Conservation (phyloP, 2,329 filamentous ascomycete species). For the Ascocoryne sarcoides region DNA sequence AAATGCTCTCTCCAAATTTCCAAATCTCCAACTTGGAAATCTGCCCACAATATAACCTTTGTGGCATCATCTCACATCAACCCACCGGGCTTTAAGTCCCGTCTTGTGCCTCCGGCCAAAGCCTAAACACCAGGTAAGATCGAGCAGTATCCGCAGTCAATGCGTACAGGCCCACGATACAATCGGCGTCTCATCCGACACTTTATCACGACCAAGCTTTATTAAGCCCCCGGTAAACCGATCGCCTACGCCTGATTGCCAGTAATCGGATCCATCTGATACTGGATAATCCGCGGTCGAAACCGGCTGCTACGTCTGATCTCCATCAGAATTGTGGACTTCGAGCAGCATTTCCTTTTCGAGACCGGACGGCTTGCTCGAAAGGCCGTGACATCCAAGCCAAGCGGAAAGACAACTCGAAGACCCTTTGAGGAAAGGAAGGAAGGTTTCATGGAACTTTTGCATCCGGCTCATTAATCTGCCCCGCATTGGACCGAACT, state of each 20-base stretch:
- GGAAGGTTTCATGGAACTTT: slow-evolving; percentile 22
- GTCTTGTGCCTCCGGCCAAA: slow-evolving; percentile 2
- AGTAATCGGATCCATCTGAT: slow-evolving; percentile 19
- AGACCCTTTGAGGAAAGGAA: slow-evolving; percentile 7
- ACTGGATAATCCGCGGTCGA: slow-evolving; percentile 27
- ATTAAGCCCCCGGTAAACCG: slow-evolving; percentile 17
- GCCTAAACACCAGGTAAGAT: slow-evolving; percentile 14
- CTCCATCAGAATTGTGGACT: slow-evolving; percentile 23
- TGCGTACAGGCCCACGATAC: slow-evolving; percentile 16
- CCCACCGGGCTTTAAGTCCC: no score
- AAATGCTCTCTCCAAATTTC: no score
- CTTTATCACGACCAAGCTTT: slow-evolving; percentile 14
- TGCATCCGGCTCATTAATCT: slow-evolving; percentile 16
- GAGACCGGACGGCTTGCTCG: slow-evolving; percentile 29
- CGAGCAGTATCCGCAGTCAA: slow-evolving; percentile 9
- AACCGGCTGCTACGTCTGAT: slow-evolving; percentile 41
- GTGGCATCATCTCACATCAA: no score
- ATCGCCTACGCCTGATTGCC: slow-evolving; percentile 12
- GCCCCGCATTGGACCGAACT: slow-evolving; percentile 17
- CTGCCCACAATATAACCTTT: no score
- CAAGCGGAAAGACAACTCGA: slow-evolving; percentile 4
- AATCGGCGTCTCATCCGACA: slow-evolving; percentile 18
- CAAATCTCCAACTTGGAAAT: no score
- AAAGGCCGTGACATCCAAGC: slow-evolving; percentile 13
- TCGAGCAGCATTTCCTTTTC: slow-evolving; percentile 10